phyloP scores from a whole-genome alignment of 2,329 filamentous ascomycete genomes.

The Rhexocercosporidium sp. region DNA sequence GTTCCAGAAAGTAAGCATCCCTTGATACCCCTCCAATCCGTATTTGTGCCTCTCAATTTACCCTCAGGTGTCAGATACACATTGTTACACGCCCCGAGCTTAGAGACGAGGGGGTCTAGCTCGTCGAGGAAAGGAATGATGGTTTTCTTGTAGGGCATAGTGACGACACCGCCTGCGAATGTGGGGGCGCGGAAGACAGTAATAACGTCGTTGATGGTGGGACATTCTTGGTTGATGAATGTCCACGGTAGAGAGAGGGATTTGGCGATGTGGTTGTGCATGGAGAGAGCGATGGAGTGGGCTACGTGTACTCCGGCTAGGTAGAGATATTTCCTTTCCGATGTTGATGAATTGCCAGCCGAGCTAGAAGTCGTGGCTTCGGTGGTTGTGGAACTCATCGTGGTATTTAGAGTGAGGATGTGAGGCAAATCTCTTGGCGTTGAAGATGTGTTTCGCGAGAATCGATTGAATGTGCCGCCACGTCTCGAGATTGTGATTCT shows the following conservation, averaged over 20 bases:
- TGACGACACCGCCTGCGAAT: conserved; percentile 73
- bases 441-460: no score
- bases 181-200: conserved; percentile 57
- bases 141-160: conserved; percentile 82
- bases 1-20: conserved; percentile 59
- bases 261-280: conserved; percentile 48
- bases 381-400: background rate
- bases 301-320: conserved; percentile 47
- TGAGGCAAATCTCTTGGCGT: no score
- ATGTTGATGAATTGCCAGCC: no score
- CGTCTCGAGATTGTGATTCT: no score
- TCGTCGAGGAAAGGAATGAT: conserved; percentile 75
- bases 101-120: conserved; percentile 70
- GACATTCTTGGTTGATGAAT: conserved; percentile 44
- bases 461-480: no score
- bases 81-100: conserved; percentile 79
- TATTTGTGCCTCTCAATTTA: conserved; percentile 74
- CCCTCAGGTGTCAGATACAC: conserved; percentile 61
- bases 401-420: background rate
- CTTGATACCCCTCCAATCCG: conserved; percentile 76
- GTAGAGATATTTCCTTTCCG: conserved; percentile 35
- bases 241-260: conserved; percentile 44
- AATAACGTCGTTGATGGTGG: conserved; percentile 45
- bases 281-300: conserved; percentile 48
- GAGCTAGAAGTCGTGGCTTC: background rate